Conservation (phyloP, 73 alveolate species). For the Loxodes magnus region DNA sequence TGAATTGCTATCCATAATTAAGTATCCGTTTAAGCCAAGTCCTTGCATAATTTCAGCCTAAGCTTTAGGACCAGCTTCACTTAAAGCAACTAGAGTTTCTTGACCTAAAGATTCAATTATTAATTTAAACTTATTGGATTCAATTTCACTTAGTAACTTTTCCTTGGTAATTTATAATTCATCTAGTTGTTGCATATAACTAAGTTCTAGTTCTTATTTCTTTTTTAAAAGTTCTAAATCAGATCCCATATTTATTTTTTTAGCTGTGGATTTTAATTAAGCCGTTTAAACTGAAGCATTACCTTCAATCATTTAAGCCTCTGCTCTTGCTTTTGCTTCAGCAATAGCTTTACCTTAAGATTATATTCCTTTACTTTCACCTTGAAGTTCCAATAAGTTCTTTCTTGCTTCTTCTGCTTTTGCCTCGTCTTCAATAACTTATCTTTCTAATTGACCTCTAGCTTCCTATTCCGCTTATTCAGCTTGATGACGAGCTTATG, state of each 20-base stretch:
- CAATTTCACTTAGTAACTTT: slow-evolving; percentile 43
- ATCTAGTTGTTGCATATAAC: slow-evolving; percentile 24
- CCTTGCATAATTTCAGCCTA: slow-evolving; percentile 59
- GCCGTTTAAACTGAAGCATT: slow-evolving; percentile 43
- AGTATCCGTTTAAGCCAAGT: slow-evolving; percentile 61
- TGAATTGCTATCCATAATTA: slow-evolving; percentile 65
- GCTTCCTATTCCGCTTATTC: slow-evolving; percentile 61
- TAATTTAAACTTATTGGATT: slow-evolving; percentile 49
- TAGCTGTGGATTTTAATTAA: slow-evolving; percentile 45
- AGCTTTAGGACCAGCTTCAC: slow-evolving; percentile 78
- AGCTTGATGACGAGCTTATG: slow-evolving; percentile 66
- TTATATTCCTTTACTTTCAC: slow-evolving; percentile 19
- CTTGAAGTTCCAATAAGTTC: slow-evolving; percentile 18
- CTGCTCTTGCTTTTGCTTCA: slow-evolving; percentile 62
- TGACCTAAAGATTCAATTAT: slow-evolving; percentile 51
- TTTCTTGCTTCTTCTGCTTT: slow-evolving; percentile 37
- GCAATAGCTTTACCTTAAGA: slow-evolving; percentile 60
- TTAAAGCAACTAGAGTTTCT: slow-evolving; percentile 56
- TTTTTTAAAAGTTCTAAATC: slow-evolving; percentile 22
- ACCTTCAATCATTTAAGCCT: slow-evolving; percentile 46
- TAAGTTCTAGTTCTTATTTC: slow-evolving; percentile 34
- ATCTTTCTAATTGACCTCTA: slow-evolving; percentile 47
- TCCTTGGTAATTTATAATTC: slow-evolving; percentile 55
- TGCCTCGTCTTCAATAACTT: slow-evolving; percentile 55
- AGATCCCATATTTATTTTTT: slow-evolving; percentile 41